Base-by-base conservation (phyloP, 305 asterid species). In the Fraxinus sp. region DNA sequence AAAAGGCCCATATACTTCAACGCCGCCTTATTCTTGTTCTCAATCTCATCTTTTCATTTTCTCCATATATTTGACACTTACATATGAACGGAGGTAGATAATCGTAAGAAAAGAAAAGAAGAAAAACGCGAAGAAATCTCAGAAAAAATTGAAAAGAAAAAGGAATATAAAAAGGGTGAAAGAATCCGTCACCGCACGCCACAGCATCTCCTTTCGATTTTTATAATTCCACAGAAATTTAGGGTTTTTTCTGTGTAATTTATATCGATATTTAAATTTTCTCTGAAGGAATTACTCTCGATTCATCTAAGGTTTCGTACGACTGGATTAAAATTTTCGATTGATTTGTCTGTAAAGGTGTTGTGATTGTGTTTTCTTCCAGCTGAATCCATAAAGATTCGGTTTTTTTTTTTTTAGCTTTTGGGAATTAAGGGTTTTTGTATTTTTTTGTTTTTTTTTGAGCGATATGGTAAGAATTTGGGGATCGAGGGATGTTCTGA, bases 401-500 rank as follows among this genome's bases (percentile, higher is more conserved):
- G 78, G 37, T 89, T 28, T 28, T 28, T 28, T 28, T 28, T 26
- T 84, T 91, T 81, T 78, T 70, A 13, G 70, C 7, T 32, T 78
- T 72, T 78, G 72, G 87, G 82, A 82, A 81, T 87, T 90, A 83
- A 90, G 92, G 89, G 82, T 88, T 83, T 80, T 59, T 70, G 30
- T 73, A 83, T 30, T 0, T 70, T 70, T 70, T 70, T 84, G 76
- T 81, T 28, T 1, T 0, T 26, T 86, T 77, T 85, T 77, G 79
- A 83, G 80, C 55, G 89, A 71, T 33, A 89, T 92, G 98, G 72
- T 84, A 55, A 83, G 74, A 81, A 88, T 76, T 83, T 77, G 81
- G 82, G 93, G 88, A 90, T 94, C 90, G 83, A 78, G 64, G 33
- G 77, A 81, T 78, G 78, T 84, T 78, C 83, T 86, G 88, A 91